These are phyloP conservation scores for Apiosordaria backusii DNA, from an alignment of 495 filamentous ascomycete species.

Conservation along the genomic window DNA sequence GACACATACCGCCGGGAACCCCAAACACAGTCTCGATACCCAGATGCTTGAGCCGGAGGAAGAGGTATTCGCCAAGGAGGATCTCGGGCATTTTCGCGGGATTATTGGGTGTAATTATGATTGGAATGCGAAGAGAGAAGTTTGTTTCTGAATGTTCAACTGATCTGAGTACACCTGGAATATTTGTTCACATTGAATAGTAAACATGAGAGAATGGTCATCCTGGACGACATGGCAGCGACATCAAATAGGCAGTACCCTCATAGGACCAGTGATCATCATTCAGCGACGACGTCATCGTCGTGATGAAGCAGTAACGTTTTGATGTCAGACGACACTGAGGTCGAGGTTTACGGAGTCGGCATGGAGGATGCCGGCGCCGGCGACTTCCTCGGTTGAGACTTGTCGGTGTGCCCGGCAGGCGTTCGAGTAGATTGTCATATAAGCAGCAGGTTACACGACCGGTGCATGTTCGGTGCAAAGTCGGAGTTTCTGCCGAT, in stretches of 20 bases:
- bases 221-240: no score
- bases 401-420: not conserved
- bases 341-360: not conserved
- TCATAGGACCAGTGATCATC: no score
- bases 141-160: not conserved
- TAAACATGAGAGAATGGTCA: no score
- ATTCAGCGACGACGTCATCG: not conserved
- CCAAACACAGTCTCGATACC: conserved; percentile 61
- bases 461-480: not conserved
- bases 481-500: not conserved
- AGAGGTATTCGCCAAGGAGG: conserved; percentile 55
- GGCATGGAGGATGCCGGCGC: not conserved
- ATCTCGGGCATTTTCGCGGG: conserved; percentile 25
- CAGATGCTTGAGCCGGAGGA: conserved; percentile 59
- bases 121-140: not conserved
- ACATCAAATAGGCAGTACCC: no score
- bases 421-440: not conserved
- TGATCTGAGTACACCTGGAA: no score
- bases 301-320: not conserved
- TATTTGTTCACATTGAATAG: no score
- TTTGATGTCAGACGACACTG: not conserved
- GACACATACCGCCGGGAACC: conserved; percentile 51
- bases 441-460: not conserved
- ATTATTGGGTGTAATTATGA: not conserved
- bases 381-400: not conserved